These are phyloP conservation scores for Chionographis japonica DNA, from an alignment of 106 monocot species.

Conservation along the genomic window DNA sequence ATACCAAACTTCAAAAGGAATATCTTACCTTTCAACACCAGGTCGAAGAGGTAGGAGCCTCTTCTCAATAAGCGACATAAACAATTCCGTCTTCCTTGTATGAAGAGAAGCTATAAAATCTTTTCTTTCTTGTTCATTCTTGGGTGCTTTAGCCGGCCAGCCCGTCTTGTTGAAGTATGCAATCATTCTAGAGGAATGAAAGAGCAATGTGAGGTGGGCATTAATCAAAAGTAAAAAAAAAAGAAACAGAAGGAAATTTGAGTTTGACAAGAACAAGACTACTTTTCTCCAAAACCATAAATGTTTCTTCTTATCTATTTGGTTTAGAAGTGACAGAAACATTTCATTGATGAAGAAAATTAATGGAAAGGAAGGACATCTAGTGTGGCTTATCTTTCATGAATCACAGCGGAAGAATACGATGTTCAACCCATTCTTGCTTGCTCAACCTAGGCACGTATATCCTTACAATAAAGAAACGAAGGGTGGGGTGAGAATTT, in stretches of 20 bases:
- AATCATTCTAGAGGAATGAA: slow-evolving; percentile 58
- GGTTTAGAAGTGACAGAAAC: too few relatives aligned
- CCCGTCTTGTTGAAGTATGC: slow-evolving; percentile 89
- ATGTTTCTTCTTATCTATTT: too few relatives aligned
- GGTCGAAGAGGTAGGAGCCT: slow-evolving; percentile 92
- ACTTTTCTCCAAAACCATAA: too few relatives aligned
- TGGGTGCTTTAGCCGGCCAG: slow-evolving; percentile 89
- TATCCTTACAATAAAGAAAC: too few relatives aligned
- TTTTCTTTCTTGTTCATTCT: slow-evolving; percentile 76
- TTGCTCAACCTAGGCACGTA: too few relatives aligned
- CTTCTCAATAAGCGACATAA: slow-evolving; percentile 96
- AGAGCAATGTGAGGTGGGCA: neutral
- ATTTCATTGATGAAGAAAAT: too few relatives aligned
- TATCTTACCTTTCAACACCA: slow-evolving; percentile 72
- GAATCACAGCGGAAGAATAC: too few relatives aligned
- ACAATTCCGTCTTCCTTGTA: slow-evolving; percentile 92
- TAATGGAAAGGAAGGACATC: too few relatives aligned
- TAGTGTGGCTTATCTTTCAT: too few relatives aligned
- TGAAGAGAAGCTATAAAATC: slow-evolving; percentile 91
- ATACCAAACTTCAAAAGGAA: neutral
- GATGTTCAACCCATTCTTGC: too few relatives aligned
- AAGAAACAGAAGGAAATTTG: neutral
- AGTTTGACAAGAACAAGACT: neutral
- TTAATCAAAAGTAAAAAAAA: neutral
- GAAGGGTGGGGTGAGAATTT: neutral